A percentile compares a stretch with the other conserved stretches of the same genome.
Conservation (phyloP, 768 basidiomycete genomes). For the Lentinula guzmanii region DNA sequence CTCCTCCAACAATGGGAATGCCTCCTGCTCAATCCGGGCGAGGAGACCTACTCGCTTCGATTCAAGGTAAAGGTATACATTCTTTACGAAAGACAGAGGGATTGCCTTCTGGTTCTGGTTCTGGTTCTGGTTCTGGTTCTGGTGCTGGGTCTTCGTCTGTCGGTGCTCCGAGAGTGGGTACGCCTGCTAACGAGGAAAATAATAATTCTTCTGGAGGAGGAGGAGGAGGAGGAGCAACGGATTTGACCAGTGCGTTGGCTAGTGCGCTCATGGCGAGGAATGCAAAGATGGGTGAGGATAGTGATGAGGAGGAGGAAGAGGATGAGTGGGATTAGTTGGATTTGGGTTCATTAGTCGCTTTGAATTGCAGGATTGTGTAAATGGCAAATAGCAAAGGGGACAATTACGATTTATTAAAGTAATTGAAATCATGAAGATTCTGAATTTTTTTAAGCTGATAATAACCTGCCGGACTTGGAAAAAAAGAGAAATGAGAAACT, state of each 20-base stretch:
- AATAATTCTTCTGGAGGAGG: slow-evolving; percentile 28
- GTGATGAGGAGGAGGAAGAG: slow-evolving; percentile 72
- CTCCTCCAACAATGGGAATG: slow-evolving; percentile 25
- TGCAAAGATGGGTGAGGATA: slow-evolving; percentile 83
- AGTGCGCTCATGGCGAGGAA: slow-evolving; percentile 78
- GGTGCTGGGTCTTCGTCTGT: slow-evolving; percentile 20
- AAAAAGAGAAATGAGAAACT: too few species aligned
- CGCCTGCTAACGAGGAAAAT: slow-evolving; percentile 30
- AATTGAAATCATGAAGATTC: too few species aligned
- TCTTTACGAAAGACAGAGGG: slow-evolving; percentile 58
- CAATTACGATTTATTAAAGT: too few species aligned
- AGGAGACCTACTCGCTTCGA: slow-evolving; percentile 65
- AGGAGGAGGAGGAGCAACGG: slow-evolving; percentile 30
- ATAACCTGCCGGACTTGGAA: too few species aligned
- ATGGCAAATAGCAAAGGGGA: too few species aligned
- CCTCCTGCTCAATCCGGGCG: slow-evolving; percentile 58
- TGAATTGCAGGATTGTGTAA: too few species aligned
- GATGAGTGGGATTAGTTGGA: slow-evolving; percentile 44
- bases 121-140: too few species aligned
- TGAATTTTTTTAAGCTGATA: too few species aligned
- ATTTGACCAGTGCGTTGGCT: slow-evolving; percentile 79
- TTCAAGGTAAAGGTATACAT: slow-evolving; percentile 76
- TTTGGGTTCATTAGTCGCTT: too few species aligned
- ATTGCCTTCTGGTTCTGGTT: slow-evolving; percentile 12
- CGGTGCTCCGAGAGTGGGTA: slow-evolving; percentile 26